Percentiles rank a stretch among this genome's conserved stretches.
Evolutionary conservation across 2,329 filamentous ascomycete species (phyloP).

Genomic region (Penicillium sp.): DNA sequence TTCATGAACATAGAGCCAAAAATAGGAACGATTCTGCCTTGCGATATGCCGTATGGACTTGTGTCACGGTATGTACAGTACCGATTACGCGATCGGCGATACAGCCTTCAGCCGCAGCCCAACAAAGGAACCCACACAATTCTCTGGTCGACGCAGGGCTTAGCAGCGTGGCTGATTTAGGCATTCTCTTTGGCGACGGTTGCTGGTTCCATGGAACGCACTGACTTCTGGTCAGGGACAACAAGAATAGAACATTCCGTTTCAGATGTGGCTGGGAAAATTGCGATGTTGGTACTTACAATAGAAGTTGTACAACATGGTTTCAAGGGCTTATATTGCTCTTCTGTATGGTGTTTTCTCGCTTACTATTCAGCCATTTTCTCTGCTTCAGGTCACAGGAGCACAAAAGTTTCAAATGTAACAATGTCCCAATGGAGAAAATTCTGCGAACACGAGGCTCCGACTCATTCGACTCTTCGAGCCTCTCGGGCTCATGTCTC

Average conservation of each 20-base stretch:
- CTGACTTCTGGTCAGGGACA: slow-evolving; percentile 7
- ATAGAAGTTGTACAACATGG: not conserved
- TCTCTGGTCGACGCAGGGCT: slow-evolving; percentile 19
- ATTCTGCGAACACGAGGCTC: not conserved
- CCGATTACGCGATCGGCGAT: slow-evolving; percentile 14
- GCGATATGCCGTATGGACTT: slow-evolving; percentile 10
- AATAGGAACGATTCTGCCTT: slow-evolving; percentile 18
- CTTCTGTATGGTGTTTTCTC: not conserved
- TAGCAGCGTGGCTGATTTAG: slow-evolving; percentile 26
- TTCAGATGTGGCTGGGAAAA: not conserved
- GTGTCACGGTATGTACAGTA: slow-evolving; percentile 10
- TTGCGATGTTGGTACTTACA: not conserved
- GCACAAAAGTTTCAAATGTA: not conserved
- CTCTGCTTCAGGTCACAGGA: not conserved
- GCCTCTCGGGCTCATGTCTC: not conserved
- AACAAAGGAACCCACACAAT: slow-evolving; percentile 22
- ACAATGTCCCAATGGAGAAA: not conserved
- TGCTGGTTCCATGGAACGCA: slow-evolving; percentile 12
- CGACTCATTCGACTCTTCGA: no score
- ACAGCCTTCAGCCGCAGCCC: slow-evolving; percentile 27
- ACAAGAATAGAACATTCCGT: slow-evolving; percentile 10
- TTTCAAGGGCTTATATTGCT: not conserved
- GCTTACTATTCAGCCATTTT: not conserved
- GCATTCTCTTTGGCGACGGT: slow-evolving; percentile 19
- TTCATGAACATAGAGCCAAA: not conserved